A percentile compares a stretch with the other conserved stretches of the same genome.
phyloP scores from a whole-genome alignment of 257 asterid species.

The Solanum corneliomulleri region DNA sequence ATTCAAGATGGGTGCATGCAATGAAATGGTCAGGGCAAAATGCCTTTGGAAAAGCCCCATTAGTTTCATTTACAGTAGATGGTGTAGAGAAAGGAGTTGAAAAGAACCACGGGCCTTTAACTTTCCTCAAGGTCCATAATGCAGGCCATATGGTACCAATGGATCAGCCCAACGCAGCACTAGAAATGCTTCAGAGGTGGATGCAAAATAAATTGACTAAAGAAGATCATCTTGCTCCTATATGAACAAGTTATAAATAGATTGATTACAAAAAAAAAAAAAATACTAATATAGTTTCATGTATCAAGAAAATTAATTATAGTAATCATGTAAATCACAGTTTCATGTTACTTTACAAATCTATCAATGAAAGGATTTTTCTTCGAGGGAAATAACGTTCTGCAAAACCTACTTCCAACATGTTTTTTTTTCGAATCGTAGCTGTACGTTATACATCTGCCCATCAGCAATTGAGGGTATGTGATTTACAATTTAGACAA shows the following conservation, averaged over 20 bases:
- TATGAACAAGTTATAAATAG: not conserved
- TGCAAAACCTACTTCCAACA: not conserved
- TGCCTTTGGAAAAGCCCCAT: conserved; percentile 16
- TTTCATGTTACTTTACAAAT: not conserved
- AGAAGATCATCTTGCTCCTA: conserved; percentile 12
- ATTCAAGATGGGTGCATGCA: conserved; percentile 42
- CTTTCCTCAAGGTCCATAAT: conserved; percentile 30
- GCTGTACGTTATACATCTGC: not conserved
- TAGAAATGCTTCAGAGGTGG: conserved; percentile 37
- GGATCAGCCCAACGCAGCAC: conserved; percentile 42
- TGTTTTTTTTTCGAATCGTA: not conserved
- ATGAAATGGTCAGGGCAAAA: conserved; percentile 39
- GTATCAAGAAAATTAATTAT: not conserved
- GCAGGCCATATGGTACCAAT: conserved; percentile 47
- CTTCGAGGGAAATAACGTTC: not conserved
- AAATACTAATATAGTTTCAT: not conserved
- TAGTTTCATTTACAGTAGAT: conserved; percentile 21
- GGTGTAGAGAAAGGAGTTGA: conserved; percentile 23
- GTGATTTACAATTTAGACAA: not conserved
- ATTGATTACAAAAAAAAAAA: not conserved
- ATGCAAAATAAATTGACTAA: conserved; percentile 15
- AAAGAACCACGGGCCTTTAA: conserved; percentile 27
- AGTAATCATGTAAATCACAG: not conserved
- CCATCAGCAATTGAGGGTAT: not conserved
- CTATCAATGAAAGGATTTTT: not conserved